These are phyloP conservation scores for Allomyces macrogynus DNA, from an alignment of 192 early-diverging fungal genomes.

Conservation along the genomic window DNA sequence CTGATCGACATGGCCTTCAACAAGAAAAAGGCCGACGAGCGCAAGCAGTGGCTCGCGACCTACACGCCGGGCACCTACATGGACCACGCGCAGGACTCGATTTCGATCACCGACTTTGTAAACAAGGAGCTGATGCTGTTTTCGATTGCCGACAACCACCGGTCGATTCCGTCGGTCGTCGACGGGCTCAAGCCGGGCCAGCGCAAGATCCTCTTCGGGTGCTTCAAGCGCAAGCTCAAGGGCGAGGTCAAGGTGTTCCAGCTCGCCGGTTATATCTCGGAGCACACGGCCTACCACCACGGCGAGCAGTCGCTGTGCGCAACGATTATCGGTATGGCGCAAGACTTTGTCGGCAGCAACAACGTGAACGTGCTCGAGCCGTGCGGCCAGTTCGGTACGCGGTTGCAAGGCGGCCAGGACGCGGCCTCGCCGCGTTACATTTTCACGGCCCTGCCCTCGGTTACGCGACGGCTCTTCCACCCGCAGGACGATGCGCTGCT, in stretches of 20 bases:
- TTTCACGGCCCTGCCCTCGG: constrained; percentile 46
- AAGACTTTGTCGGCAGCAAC: constrained; percentile 88
- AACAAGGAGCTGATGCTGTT: constrained; percentile 88
- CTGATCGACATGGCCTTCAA: constrained; percentile 95
- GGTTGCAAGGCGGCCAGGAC: constrained; percentile 76
- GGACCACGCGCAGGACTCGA: constrained; percentile 53
- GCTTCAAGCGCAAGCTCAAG: constrained; percentile 60
- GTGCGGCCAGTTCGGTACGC: constrained; percentile 78
- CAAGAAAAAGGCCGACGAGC: constrained; percentile 80
- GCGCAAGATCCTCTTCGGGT: constrained; percentile 77
- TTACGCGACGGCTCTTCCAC: constrained; percentile 59
- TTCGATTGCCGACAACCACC: constrained; percentile 80
- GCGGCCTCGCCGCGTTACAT: constrained; percentile 97
- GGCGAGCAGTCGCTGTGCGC: constrained; percentile 64
- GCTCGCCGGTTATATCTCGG: constrained; percentile 71
- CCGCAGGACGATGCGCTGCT: constrained; percentile 65
- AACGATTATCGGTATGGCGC: constrained; percentile 83
- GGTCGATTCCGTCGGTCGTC: constrained; percentile 82
- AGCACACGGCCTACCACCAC: constrained; percentile 84
- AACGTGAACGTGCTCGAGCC: constrained; percentile 74
- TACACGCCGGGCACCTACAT: constrained; percentile 76
- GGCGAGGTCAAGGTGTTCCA: constrained; percentile 76
- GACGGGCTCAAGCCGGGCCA: constrained; percentile 96
- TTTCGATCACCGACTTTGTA: constrained; percentile 76
- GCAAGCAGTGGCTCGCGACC: constrained; percentile 77